Percentiles rank a stretch among this genome's conserved stretches.
Evolutionary conservation across 768 basidiomycete genomes (phyloP).

Genomic region (Neoboletus subvelutipes): DNA sequence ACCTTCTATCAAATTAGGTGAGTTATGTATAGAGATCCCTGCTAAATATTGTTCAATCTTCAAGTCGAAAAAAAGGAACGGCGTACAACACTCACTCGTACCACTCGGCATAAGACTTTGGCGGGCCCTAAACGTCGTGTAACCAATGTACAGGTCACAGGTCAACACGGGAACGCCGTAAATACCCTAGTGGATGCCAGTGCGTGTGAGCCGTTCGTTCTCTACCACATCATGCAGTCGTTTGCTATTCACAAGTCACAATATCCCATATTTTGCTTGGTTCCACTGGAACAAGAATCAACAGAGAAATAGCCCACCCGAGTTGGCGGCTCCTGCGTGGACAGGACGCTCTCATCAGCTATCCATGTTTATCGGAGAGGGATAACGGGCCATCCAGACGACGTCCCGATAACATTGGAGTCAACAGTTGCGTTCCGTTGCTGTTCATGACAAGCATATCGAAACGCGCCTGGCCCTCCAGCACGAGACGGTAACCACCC

Average conservation of each 20-base stretch:
- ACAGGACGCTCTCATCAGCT: slow-evolving; percentile 35
- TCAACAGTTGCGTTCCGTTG: slow-evolving; percentile 32
- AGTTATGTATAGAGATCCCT: slow-evolving; percentile 41
- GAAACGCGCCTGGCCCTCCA: slow-evolving; percentile 49
- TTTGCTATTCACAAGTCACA: slow-evolving; percentile 44
- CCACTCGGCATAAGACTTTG: slow-evolving; percentile 51
- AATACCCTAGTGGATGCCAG: slow-evolving; percentile 48
- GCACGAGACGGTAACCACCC: slow-evolving; percentile 45
- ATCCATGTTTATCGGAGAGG: slow-evolving; percentile 43
- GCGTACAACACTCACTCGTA: slow-evolving; percentile 41
- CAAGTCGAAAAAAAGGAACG: too few relatives aligned
- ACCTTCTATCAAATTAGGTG: too few relatives aligned
- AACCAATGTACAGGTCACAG: background rate
- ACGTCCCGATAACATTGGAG: slow-evolving; percentile 35
- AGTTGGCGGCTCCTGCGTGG: slow-evolving; percentile 49
- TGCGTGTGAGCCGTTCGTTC: background rate
- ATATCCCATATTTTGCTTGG: slow-evolving; percentile 50
- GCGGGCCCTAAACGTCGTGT: slow-evolving; percentile 35
- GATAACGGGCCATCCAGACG: slow-evolving; percentile 38
- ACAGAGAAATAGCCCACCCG: slow-evolving; percentile 41
- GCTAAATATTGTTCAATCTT: slow-evolving; percentile 16
- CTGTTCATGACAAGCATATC: slow-evolving; percentile 47
- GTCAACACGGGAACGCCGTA: slow-evolving; percentile 40
- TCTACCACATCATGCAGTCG: background rate
- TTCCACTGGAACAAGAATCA: slow-evolving; percentile 39